A percentile compares a stretch with the other conserved stretches of the same genome.
Evolutionary conservation across 2,329 filamentous ascomycete species (phyloP).

Genomic region (Trichoderma afroharzianum): DNA sequence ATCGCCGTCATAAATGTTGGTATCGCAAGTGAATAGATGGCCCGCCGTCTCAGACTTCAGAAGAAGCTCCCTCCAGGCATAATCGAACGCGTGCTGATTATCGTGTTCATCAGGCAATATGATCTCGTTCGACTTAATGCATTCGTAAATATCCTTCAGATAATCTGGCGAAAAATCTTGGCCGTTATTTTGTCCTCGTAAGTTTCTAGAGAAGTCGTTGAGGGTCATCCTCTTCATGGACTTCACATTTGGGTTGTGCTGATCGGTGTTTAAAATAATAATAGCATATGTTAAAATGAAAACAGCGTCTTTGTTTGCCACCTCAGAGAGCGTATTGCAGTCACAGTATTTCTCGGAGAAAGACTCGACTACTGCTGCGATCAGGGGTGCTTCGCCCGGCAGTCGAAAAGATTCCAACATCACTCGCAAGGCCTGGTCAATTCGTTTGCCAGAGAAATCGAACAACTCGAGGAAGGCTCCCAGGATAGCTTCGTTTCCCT

Average conservation of each 20-base stretch:
- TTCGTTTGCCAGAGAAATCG: slow-evolving; percentile 79
- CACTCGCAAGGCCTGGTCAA: slow-evolving; percentile 84
- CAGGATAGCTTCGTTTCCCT: slow-evolving; percentile 78
- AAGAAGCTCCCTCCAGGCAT: slow-evolving; percentile 93
- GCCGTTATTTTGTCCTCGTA: slow-evolving; percentile 84
- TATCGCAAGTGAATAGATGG: slow-evolving; percentile 74
- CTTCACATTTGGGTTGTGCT: slow-evolving; percentile 89
- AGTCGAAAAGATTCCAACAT: slow-evolving; percentile 91
- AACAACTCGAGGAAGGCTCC: slow-evolving; percentile 83
- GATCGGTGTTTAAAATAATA: slow-evolving; percentile 95
- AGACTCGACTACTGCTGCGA: slow-evolving; percentile 83
- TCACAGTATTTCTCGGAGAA: slow-evolving; percentile 84
- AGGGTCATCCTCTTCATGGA: slow-evolving; percentile 77
- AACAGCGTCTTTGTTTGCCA: slow-evolving; percentile 81
- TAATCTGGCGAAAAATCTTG: slow-evolving; percentile 82
- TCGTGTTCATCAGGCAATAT: slow-evolving; percentile 97
- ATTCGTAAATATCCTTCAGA: slow-evolving; percentile 80
- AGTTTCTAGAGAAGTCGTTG: slow-evolving; percentile 77
- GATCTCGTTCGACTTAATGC: slow-evolving; percentile 90
- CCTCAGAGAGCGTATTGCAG: slow-evolving; percentile 64
- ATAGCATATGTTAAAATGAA: slow-evolving; percentile 93
- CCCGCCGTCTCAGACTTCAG: slow-evolving; percentile 77
- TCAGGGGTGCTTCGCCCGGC: slow-evolving; percentile 87
- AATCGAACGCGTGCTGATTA: slow-evolving; percentile 93
- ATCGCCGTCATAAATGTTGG: slow-evolving; percentile 93